These are phyloP conservation scores for Trichocladium uniseriatum DNA, from an alignment of 495 filamentous ascomycete genomes.

Conservation along the genomic window DNA sequence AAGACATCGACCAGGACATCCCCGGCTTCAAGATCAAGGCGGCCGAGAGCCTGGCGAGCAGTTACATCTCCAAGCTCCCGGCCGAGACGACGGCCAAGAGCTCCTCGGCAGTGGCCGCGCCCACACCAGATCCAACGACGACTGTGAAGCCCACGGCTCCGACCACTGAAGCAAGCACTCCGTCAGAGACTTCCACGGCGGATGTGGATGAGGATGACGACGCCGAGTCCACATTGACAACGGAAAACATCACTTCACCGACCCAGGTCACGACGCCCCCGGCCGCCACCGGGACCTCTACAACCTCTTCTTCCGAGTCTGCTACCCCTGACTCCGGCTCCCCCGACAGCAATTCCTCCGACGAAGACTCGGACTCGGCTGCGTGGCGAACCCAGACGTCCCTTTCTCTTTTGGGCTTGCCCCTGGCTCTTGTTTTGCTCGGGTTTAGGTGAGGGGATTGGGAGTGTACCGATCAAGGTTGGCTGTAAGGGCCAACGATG, in stretches of 20 bases:
- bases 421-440: neutral
- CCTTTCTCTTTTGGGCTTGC: neutral
- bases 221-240: neutral
- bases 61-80: conserved; percentile 12
- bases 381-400: neutral
- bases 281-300: neutral
- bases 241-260: neutral
- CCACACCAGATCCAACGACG: conserved; percentile 1
- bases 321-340: neutral
- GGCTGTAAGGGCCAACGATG: neutral
- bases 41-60: conserved; percentile 18
- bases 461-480: neutral
- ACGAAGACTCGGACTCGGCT: neutral
- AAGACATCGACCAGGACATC: conserved; percentile 11
- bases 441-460: neutral
- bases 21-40: conserved; percentile 11
- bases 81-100: conserved; percentile 4
- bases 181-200: neutral
- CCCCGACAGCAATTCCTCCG: neutral
- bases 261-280: neutral
- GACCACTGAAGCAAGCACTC: neutral
- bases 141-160: neutral
- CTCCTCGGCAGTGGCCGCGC: neutral
- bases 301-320: neutral
- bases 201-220: neutral